Base-by-base conservation (phyloP, 495 filamentous ascomycete genomes). In the Pyronema domesticum region DNA sequence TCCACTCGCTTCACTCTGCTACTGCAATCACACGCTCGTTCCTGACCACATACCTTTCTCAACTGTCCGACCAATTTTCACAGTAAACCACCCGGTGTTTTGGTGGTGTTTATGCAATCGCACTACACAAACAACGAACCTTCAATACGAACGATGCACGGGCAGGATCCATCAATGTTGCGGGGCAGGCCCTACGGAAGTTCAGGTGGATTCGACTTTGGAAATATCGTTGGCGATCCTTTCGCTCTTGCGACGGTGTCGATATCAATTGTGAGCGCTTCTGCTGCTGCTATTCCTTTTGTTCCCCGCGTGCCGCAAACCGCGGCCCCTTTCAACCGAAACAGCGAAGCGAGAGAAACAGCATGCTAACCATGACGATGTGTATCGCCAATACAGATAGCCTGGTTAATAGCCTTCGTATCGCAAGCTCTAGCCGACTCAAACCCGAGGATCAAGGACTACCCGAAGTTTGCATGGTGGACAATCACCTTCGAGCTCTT, bases 181-280 rank as follows among this genome's bases (percentile, higher is more conserved):
- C 56, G 65, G 55, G 62, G 64, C 66, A 65, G 67, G 69, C 64
- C 77, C 65, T 58, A 78, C 65, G 72, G 73, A 55, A 55, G 63
- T 42, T 72, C 73, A 53, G 74, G 70, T 60, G 67, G 77, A 62
- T 80, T 93, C 61, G 82, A 77, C 58, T 69, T 87, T 66, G 86
- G 85, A 62, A 88, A 95, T 68, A 85, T 96, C 52, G 72, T 95
- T 47, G 91, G 91, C 60, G 89, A 96, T 71, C 93, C 93, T 2
- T 95, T 99, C 71, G 89, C 91, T 49, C 77, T 96, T 40, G 87
- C 88, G 42, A 99, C 91, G 13, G 77, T 91, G 40, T 94, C 87
- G 30, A 95, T 99, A 69, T 80, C 88, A 54, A 74, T 83, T 57
- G 89, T 95, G 78, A 68, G 86, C 54, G 43, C 76, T 15, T 30